Base-by-base conservation (phyloP, 2,329 filamentous ascomycete genomes). In the Exutisphaerella laricina region DNA sequence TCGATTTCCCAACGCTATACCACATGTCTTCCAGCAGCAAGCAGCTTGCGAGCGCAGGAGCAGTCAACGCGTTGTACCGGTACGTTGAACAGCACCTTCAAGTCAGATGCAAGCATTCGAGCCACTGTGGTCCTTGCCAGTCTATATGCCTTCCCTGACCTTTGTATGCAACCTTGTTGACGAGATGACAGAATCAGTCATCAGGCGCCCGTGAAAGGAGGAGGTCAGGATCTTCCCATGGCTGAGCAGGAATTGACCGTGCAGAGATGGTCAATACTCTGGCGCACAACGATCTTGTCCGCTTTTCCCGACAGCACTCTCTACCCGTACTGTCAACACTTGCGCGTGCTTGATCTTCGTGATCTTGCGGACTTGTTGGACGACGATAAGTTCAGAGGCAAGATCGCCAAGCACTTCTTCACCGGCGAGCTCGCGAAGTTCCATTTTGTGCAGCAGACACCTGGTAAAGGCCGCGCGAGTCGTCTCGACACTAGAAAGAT, bases 311-410 rank as follows among this genome's bases (percentile, higher is more conserved):
- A 73, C 17, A 65, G 69, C 50, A 85, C 83, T 0, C 66, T 78
- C 13, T 82, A 79, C 49, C 82, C 82, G 0, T 88, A 88, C 58
- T 84, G 78, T 55, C 70, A 77, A 26, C 85, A 84, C 62, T 75
- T 87, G 42, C 77, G 74, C 43, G 70, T 72, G 18, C 68, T 88
- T 26, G 77, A 82, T 51, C 70, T 87, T 7, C 70, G 77, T 40
- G 78, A 82, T 56, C 68, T 87, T 1, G 64, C 68, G 8, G 66
- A 77, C 29, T 68, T 84, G 16, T 68, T 87, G 2, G 75, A 82
- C 42, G 75, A 82, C 43, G 68, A 75, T 35, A 72, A 73, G 39
- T 81, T 82, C 39, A 73, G 70, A 25, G 72, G 76, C 46, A 73
- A 72, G 29, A 72, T 85, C 21, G 74, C 72, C 6, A 72, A 71